Percentiles rank a stretch among this genome's conserved stretches.
These are phyloP conservation scores for Trifolium pratense DNA, from an alignment of 306 rosid species.

Conservation along the genomic window DNA sequence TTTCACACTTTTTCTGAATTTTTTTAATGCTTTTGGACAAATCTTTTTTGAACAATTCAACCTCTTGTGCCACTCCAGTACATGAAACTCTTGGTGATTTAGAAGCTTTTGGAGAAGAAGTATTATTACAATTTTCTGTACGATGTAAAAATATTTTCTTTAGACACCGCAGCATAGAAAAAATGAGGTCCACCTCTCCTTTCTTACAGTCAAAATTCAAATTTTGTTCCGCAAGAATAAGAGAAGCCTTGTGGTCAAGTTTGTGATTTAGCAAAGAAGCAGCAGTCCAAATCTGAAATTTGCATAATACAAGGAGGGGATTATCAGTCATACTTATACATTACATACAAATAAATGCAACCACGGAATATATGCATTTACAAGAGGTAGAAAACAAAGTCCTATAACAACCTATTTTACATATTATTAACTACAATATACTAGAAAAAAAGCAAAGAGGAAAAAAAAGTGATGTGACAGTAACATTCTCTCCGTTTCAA, in stretches of 20 bases:
- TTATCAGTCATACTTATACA: slow-evolving; percentile 13
- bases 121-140: slow-evolving; percentile 39
- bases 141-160: slow-evolving; percentile 59
- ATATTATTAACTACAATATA: slow-evolving; percentile 24
- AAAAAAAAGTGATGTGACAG: not conserved
- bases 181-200: slow-evolving; percentile 61
- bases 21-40: slow-evolving; percentile 58
- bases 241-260: slow-evolving; percentile 62
- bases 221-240: slow-evolving; percentile 56
- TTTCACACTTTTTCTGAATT: slow-evolving; percentile 59
- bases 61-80: slow-evolving; percentile 35
- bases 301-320: slow-evolving; percentile 30
- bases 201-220: slow-evolving; percentile 68
- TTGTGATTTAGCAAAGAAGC: slow-evolving; percentile 65
- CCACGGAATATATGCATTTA: slow-evolving; percentile 17
- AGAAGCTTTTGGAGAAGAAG: slow-evolving; percentile 47
- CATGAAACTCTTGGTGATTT: slow-evolving; percentile 40
- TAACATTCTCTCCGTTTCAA: slow-evolving; percentile 16
- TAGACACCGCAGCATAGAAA: slow-evolving; percentile 71
- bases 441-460: not conserved
- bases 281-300: slow-evolving; percentile 81
- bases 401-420: slow-evolving; percentile 3
- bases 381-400: slow-evolving; percentile 26
- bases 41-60: slow-evolving; percentile 51
- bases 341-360: slow-evolving; percentile 28